Conservation (phyloP, 805 yeast genomes). For the Candida hungchunana region DNA sequence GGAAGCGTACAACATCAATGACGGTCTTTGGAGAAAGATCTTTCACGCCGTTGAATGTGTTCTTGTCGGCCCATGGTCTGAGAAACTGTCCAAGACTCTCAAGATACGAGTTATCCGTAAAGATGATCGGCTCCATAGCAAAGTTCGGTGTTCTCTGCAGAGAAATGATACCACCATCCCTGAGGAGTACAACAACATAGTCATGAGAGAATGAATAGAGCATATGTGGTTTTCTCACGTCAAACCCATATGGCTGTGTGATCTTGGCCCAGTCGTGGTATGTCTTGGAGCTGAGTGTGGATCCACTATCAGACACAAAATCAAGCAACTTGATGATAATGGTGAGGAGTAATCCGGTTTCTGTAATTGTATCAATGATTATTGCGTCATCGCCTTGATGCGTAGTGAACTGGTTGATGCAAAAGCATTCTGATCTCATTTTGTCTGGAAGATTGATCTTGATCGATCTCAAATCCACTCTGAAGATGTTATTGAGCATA, state of each 20-base stretch:
- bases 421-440: constrained; percentile 34
- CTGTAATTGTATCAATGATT: constrained; percentile 52
- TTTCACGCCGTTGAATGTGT: constrained; percentile 37
- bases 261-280: constrained; percentile 57
- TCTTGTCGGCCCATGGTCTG: constrained; percentile 23
- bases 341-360: constrained; percentile 48
- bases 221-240: constrained; percentile 50
- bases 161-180: constrained; percentile 75
- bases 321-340: constrained; percentile 39
- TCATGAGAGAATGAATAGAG: constrained; percentile 42
- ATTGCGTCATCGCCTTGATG: constrained; percentile 27
- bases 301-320: constrained; percentile 31
- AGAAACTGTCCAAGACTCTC: constrained; percentile 32
- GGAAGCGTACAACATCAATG: constrained; percentile 27
- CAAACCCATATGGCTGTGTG: constrained; percentile 64
- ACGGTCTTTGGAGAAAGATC: constrained; percentile 34
- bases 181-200: constrained; percentile 53
- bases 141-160: constrained; percentile 30
- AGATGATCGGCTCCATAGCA: constrained; percentile 40
- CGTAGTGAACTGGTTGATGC: constrained; percentile 30
- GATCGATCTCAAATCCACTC: constrained; percentile 15
- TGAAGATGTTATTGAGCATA: constrained; percentile 22
- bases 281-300: constrained; percentile 15
- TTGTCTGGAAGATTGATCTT: constrained; percentile 36
- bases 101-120: constrained; percentile 50